A percentile compares a stretch with the other conserved stretches of the same genome.
phyloP scores from a whole-genome alignment of 805 yeast species.

The Candida pini region DNA sequence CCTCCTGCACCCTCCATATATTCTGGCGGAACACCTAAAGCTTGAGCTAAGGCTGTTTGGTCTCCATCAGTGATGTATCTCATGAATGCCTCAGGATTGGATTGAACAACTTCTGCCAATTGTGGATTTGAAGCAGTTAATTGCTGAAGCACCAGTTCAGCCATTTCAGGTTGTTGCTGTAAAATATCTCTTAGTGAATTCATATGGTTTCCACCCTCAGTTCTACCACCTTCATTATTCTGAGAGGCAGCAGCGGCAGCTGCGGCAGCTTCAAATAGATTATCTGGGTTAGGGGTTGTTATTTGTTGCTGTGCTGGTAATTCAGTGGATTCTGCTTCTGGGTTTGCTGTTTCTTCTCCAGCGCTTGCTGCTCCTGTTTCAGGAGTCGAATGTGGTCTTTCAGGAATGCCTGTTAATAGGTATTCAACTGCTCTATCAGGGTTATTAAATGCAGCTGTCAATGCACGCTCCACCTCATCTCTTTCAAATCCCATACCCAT shows the following conservation, averaged over 20 bases:
- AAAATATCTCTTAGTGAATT: conserved; percentile 69
- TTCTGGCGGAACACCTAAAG: conserved; percentile 35
- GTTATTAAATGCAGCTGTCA: conserved; percentile 93
- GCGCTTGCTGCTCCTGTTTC: conserved; percentile 19
- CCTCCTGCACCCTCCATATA: conserved; percentile 31
- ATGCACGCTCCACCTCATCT: conserved; percentile 79
- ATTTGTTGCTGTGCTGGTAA: conserved; percentile 16
- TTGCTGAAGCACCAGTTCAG: conserved; percentile 79
- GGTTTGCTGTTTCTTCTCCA: conserved; percentile 14
- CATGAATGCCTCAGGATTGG: conserved; percentile 86
- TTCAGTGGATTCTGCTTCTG: conserved; percentile 10
- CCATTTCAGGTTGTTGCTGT: conserved; percentile 80
- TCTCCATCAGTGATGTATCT: conserved; percentile 64
- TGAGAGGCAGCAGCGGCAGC: conserved; percentile 23
- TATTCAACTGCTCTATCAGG: conserved; percentile 98
- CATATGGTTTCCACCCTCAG: conserved; percentile 33
- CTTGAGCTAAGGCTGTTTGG: conserved; percentile 45
- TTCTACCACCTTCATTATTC: conserved; percentile 24
- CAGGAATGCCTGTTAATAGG: conserved; percentile 85
- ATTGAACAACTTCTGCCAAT: conserved; percentile 70
- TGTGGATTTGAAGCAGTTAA: conserved; percentile 80
- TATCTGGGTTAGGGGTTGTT: conserved; percentile 35
- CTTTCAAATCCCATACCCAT: conserved; percentile 96
- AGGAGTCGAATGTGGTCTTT: conserved; percentile 25
- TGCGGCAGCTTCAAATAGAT: conserved; percentile 51